Evolutionary conservation across 208 protist species (phyloP), one percentile per base, ranked within the genome.

Genomic region (Wallacemonas collosoma): DNA sequence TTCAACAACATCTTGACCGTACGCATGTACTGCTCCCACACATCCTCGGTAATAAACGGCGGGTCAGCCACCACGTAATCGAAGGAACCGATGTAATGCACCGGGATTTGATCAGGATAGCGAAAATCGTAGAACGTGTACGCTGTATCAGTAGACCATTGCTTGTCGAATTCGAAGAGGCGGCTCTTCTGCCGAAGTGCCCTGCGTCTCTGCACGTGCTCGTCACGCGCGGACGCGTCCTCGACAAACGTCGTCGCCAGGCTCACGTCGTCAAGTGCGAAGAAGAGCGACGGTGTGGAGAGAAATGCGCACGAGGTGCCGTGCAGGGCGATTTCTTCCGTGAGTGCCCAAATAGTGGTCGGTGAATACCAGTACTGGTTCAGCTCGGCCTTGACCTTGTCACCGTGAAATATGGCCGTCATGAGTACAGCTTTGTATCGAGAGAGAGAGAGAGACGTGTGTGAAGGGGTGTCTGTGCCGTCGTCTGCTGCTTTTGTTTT

Each of bases 301-400:
- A 98, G 75, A 61, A 97, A 98, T 9, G 94, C 95, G 57, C 85
- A 94, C 39, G 35, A 57, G 14, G 84, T 85, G 56, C 81, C 83
- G 73, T 92, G 84, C 61, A 91, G 81, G 9, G 54, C 45, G 38
- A 97, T 81, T 75, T 97, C 95, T 1, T 72, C 71, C 14, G 93
- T 39, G 2, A 98, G 45, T 0, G 80, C 58, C 9, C 81, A 35
- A 64, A 98, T 95, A 9, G 94, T 97, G 45, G 75, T 41, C n/a
- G 65, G 38, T n/a, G 88, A 95, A 82, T 98, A 98, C 94, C 95
- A 98, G 76, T 98, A 98, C 76, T 98, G 95, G 71, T 98, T 98
- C 56, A 91, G 80, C 71, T 96, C 84, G 1, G 73, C 67, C 50
- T 97, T 93, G 40, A 86, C 89, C 48, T 15, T 48, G 12, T 72